Percentiles rank a stretch among this genome's conserved stretches.
These are phyloP conservation scores for Fraxinus paxiana DNA, from an alignment of 305 asterid species.

Conservation along the genomic window DNA sequence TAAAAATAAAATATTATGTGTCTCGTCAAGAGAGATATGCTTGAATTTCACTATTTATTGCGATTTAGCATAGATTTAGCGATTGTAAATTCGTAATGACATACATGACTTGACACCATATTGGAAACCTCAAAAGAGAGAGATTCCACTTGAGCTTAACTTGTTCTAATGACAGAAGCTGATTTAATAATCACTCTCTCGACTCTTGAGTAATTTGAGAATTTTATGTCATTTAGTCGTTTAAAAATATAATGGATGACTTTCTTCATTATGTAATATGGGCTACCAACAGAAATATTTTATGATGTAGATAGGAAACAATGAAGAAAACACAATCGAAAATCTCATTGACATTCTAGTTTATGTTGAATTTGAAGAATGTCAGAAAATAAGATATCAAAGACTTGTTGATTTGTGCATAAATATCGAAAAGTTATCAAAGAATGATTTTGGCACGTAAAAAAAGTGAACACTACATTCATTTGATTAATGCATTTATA, in stretches of 20 bases:
- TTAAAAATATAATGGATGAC: too few relatives aligned
- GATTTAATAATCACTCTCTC: not conserved
- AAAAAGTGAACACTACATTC: not conserved
- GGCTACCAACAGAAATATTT: not conserved
- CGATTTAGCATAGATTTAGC: not conserved
- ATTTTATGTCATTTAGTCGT: too few relatives aligned
- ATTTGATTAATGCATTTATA: not conserved
- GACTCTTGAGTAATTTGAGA: not conserved
- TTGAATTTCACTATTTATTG: not conserved
- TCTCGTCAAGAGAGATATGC: not conserved
- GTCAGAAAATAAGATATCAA: not conserved
- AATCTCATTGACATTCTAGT: not conserved
- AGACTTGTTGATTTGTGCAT: not conserved
- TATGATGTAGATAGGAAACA: not conserved
- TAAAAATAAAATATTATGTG: not conserved
- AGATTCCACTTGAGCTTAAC: not conserved
- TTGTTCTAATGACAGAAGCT: not conserved
- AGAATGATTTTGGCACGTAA: not conserved
- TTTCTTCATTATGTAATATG: not conserved
- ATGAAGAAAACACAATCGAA: not conserved
- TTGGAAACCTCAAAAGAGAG: not conserved
- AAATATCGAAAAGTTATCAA: not conserved
- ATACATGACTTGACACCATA: not conserved
- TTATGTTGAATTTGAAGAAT: not conserved
- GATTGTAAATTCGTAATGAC: not conserved